Evolutionary conservation across 441 rosid genomes (phyloP).

Genomic region (Flueggea neowawraea): DNA sequence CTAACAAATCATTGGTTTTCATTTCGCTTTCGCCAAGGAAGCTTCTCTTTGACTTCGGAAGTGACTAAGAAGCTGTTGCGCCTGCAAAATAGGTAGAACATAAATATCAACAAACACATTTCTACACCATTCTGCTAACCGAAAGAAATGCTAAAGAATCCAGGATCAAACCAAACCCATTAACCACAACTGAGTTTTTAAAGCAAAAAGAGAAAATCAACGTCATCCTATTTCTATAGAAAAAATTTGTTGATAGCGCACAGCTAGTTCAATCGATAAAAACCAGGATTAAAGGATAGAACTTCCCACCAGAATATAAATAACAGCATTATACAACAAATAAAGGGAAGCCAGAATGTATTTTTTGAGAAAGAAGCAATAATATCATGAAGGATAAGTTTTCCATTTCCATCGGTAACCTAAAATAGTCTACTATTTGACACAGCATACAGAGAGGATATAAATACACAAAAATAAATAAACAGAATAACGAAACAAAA

Average conservation of each 20-base stretch:
- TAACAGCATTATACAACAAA: too few species aligned
- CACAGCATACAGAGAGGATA: not conserved
- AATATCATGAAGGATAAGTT: not conserved
- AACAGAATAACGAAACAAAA: not conserved
- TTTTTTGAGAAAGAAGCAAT: not conserved
- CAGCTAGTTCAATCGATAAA: too few species aligned
- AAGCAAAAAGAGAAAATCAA: not conserved
- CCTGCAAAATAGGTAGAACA: constrained; percentile 41
- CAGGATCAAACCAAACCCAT: not conserved
- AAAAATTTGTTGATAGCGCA: too few species aligned
- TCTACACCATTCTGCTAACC: not conserved
- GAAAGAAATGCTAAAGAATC: not conserved
- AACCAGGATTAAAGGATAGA: too few species aligned
- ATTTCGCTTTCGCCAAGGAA: constrained; percentile 52
- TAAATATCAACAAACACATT: constrained; percentile 13
- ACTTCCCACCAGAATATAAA: too few species aligned
- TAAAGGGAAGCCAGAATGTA: too few species aligned
- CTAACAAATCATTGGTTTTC: constrained; percentile 25
- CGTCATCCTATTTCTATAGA: too few species aligned
- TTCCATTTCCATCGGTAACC: too few species aligned
- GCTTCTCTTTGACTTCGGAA: constrained; percentile 87
- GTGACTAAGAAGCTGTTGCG: constrained; percentile 92
- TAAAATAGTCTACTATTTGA: not conserved
- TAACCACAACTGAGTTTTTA: not conserved
- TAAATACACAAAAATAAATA: too few species aligned